Conservation (phyloP, 139 green algal species). For the Haematococcus sp. region DNA sequence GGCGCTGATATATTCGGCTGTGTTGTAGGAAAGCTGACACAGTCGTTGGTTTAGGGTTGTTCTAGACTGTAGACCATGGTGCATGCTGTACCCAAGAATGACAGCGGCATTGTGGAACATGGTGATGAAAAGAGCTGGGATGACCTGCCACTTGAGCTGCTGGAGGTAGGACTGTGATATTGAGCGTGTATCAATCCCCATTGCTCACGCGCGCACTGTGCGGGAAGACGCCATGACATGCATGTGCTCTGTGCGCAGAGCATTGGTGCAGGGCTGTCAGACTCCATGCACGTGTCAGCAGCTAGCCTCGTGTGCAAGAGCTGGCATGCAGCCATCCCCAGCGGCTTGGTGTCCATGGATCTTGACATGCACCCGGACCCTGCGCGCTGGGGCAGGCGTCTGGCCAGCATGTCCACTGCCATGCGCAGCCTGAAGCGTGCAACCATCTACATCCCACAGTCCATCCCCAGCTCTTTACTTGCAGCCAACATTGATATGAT, state of each 20-base stretch:
- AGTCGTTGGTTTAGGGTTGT: too few species aligned
- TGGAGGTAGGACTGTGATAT: slow-evolving; percentile 3
- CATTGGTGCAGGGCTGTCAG: slow-evolving; percentile 10
- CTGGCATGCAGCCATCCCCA: slow-evolving; percentile 1
- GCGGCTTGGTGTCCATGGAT: slow-evolving; percentile 19
- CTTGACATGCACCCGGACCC: slow-evolving; percentile 26
- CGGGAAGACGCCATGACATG: too few species aligned
- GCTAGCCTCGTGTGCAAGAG: slow-evolving; percentile 18
- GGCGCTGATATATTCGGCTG: too few species aligned
- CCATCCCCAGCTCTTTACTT: background rate
- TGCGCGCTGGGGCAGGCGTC: background rate
- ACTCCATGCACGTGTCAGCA: slow-evolving; percentile 3
- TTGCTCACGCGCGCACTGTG: too few species aligned
- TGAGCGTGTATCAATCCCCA: too few species aligned
- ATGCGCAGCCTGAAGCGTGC: background rate
- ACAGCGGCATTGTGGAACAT: background rate
- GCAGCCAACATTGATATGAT: slow-evolving; percentile 15
- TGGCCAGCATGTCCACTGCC: background rate
- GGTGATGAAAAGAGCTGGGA: background rate
- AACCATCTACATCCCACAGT: background rate
- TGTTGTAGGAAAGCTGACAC: too few species aligned
- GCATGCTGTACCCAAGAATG: too few species aligned
- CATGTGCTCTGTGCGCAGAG: background rate
- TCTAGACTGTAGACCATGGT: too few species aligned
- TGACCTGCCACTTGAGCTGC: slow-evolving; percentile 10